Base-by-base conservation (phyloP, 164 flowering plant species). In the Taxillus chinensis region DNA sequence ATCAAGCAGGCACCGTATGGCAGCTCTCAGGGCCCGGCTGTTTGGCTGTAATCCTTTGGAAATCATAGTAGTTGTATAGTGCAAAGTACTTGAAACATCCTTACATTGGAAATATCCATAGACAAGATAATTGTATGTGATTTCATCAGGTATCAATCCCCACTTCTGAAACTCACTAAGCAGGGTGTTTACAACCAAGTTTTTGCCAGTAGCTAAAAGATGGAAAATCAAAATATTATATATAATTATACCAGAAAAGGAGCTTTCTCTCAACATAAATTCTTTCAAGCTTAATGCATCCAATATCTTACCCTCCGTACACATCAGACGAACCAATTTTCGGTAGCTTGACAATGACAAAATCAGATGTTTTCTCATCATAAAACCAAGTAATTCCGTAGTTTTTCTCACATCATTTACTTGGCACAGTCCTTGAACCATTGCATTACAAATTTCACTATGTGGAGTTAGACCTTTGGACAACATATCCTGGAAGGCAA, bases 111-210 rank as follows among this genome's bases (percentile, higher is more conserved):
- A 76, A 66, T 74, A 82, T 39, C 97, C 96, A 57, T 65, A 69
- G 14, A 88, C 71, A 41, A 92, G 78, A 77, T 82, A 83, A 69
- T 92, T 80, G 66, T 82, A 86, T 12, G 92, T 79, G 16, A 75
- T 75, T 61, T 78, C 79, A 74, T 88, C 82, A 38, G 67, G 73
- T 45, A 61, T 54, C 59, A 86, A 55, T 54, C 77, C 75, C 61
- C 70, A 74, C 56, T 67, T 64, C 14, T 64, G 70, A 73, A 90
- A 58, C 60, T 84, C 85, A 60, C 64, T 66, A 40, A 92, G 50
- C 57, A 85, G 53, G 55, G 40, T 40, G 59, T 64, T 48, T 55
- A 75, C 83, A 57, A 63, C 39, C n/a, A 52, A 64, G 58, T 12
- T 48, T 2, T 77, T 70, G 5, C 77, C 68, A 1, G 69, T 67